Evolutionary conservation across 306 rosid species (phyloP).

Genomic region (Vigna reflexopilosa): DNA sequence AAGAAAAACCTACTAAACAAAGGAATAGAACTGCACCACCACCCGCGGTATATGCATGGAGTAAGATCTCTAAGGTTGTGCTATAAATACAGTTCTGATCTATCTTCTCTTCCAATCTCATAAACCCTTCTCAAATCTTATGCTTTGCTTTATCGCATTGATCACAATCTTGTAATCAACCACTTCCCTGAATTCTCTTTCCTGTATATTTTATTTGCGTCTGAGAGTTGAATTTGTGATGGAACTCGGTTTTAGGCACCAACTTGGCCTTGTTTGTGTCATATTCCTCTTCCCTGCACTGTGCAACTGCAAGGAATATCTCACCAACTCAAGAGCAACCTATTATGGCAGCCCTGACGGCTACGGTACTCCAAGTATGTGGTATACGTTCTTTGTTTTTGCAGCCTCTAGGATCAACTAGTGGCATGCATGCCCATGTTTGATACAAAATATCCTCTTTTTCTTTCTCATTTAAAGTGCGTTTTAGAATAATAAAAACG

Average conservation of each 20-base stretch:
- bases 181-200: not conserved
- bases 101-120: conserved; percentile 46
- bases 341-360: conserved; percentile 76
- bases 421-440: too few species aligned
- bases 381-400: too few species aligned
- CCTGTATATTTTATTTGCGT: not conserved
- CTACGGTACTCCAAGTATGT: conserved; percentile 65
- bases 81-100: conserved; percentile 49
- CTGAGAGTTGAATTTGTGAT: conserved; percentile 28
- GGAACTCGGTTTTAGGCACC: conserved; percentile 46
- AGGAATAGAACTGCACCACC: too few species aligned
- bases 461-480: too few species aligned
- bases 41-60: too few species aligned
- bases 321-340: conserved; percentile 63
- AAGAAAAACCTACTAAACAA: too few species aligned
- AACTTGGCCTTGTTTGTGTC: conserved; percentile 48
- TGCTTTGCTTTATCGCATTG: conserved; percentile 1
- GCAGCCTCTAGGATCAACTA: not conserved
- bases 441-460: too few species aligned
- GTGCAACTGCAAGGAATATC: conserved; percentile 53
- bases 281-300: conserved; percentile 58
- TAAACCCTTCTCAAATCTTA: conserved; percentile 6
- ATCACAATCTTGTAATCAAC: not conserved
- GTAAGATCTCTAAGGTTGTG: too few species aligned
- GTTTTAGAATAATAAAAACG: too few species aligned